phyloP scores from a whole-genome alignment of 495 filamentous ascomycete species.

The Saxophila tyrrhenica region DNA sequence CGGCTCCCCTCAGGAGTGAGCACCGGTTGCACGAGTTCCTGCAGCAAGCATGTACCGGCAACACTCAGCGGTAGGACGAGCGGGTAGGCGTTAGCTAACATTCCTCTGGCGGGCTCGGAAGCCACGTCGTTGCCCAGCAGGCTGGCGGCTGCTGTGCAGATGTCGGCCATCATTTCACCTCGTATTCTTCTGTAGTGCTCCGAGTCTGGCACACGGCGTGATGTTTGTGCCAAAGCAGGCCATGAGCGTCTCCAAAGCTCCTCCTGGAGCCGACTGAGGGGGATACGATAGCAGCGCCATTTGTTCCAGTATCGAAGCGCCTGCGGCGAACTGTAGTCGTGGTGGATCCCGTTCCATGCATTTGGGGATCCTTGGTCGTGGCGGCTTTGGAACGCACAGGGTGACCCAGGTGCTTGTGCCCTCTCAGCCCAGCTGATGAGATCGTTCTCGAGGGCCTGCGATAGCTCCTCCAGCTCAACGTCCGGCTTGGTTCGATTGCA shows the following conservation, averaged over 20 bases:
- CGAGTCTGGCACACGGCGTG: neutral
- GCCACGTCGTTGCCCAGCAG: slow-evolving; percentile 3
- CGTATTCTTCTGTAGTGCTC: slow-evolving; percentile 7
- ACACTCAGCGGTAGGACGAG: slow-evolving; percentile 4
- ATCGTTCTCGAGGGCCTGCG: slow-evolving; percentile 4
- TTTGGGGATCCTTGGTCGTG: neutral
- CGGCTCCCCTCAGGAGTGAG: slow-evolving; percentile 10
- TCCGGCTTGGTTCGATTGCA: neutral
- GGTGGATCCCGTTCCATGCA: slow-evolving; percentile 4
- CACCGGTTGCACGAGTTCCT: slow-evolving; percentile 2
- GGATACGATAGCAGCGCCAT: slow-evolving; percentile 7
- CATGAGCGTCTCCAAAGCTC: slow-evolving; percentile 11
- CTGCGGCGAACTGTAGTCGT: slow-evolving; percentile 5
- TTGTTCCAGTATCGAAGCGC: slow-evolving; percentile 7
- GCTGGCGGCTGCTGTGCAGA: slow-evolving; percentile 6
- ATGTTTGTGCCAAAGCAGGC: neutral
- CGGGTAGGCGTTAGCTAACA: neutral
- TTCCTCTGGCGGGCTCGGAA: neutral
- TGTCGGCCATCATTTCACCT: slow-evolving; percentile 4
- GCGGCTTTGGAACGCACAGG: slow-evolving; percentile 1
- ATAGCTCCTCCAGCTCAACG: neutral
- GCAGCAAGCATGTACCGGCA: slow-evolving; percentile 10
- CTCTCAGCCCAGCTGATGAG: slow-evolving; percentile 12
- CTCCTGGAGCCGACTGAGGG: slow-evolving; percentile 10
- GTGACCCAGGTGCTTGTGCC: neutral